phyloP scores from a whole-genome alignment of 2,329 filamentous ascomycete species.

The Ascochyta pisi region DNA sequence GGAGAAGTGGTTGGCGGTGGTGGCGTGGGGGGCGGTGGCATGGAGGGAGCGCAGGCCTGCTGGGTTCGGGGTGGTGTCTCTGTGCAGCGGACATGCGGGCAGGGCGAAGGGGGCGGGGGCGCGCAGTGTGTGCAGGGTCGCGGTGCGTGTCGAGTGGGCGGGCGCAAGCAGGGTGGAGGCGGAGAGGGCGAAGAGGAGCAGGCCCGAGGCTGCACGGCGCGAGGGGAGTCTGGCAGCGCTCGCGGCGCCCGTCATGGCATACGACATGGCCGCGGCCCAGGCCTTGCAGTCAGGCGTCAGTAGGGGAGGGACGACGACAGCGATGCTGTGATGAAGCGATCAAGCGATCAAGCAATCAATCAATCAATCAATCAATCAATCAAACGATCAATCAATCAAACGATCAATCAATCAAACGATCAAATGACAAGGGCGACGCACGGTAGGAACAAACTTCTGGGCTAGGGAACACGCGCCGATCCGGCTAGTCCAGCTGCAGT shows the following conservation, averaged over 20 bases:
- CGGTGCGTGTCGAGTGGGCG: slow-evolving; percentile 29
- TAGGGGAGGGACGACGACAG: slow-evolving; percentile 4
- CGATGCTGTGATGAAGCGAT: no score
- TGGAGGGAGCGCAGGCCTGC: slow-evolving; percentile 41
- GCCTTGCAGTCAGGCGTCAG: slow-evolving; percentile 36
- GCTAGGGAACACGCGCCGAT: slow-evolving; percentile 40
- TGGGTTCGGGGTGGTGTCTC: slow-evolving; percentile 37
- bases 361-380: no score
- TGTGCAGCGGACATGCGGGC: slow-evolving; percentile 41
- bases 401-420: no score
- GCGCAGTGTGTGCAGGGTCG: slow-evolving; percentile 23
- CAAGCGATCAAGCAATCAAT: no score
- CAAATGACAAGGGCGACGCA: not conserved
- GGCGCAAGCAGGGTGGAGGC: slow-evolving; percentile 36
- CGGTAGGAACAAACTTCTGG: slow-evolving; percentile 33
- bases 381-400: no score
- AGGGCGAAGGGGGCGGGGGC: slow-evolving; percentile 23
- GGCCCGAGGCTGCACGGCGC: slow-evolving; percentile 34
- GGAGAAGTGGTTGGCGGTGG: slow-evolving; percentile 40
- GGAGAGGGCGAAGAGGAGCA: slow-evolving; percentile 43
- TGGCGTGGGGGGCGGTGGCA: slow-evolving; percentile 37
- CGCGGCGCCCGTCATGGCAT: slow-evolving; percentile 41
- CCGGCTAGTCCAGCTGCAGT: slow-evolving; percentile 29
- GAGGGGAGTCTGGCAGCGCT: slow-evolving; percentile 31
- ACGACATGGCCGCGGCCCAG: slow-evolving; percentile 49